A percentile compares a stretch with the other conserved stretches of the same genome.
phyloP scores from a whole-genome alignment of 257 asterid species.

The Solanum dulcamara region DNA sequence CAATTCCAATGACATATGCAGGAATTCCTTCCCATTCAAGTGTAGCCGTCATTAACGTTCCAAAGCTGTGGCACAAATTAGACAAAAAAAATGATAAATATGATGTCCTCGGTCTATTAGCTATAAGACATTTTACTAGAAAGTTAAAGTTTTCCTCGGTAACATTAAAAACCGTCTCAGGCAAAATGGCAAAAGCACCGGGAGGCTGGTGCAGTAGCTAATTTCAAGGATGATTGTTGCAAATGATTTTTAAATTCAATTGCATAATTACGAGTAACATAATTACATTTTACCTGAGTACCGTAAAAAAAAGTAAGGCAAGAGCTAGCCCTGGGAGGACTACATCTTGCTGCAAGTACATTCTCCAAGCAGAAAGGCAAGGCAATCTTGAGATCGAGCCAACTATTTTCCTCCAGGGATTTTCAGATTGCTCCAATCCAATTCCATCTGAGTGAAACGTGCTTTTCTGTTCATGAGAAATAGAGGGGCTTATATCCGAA shows the following conservation, averaged over 20 bases:
- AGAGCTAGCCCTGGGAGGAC: constrained; percentile 80
- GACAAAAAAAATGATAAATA: background rate
- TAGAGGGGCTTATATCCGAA: constrained; percentile 10
- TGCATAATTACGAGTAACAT: background rate
- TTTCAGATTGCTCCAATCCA: constrained; percentile 10
- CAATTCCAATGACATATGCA: constrained; percentile 75
- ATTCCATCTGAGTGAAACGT: background rate
- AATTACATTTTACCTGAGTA: constrained; percentile 46
- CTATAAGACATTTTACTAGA: background rate
- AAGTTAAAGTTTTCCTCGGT: too few species aligned
- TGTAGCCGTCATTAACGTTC: constrained; percentile 86
- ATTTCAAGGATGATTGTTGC: background rate
- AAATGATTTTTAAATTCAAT: background rate
- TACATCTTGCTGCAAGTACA: constrained; percentile 60
- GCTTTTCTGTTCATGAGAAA: constrained; percentile 11
- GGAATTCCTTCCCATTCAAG: constrained; percentile 90
- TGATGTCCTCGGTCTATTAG: background rate
- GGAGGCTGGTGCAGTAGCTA: background rate
- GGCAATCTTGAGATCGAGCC: constrained; percentile 24
- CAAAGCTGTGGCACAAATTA: constrained; percentile 43
- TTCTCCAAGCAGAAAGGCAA: constrained; percentile 62
- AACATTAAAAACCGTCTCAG: background rate
- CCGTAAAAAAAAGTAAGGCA: constrained; percentile 59
- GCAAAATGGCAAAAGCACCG: background rate
- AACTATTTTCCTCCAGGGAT: constrained; percentile 11